Conservation (phyloP, 139 green algal genomes). For the Chloropicon primus region DNA sequence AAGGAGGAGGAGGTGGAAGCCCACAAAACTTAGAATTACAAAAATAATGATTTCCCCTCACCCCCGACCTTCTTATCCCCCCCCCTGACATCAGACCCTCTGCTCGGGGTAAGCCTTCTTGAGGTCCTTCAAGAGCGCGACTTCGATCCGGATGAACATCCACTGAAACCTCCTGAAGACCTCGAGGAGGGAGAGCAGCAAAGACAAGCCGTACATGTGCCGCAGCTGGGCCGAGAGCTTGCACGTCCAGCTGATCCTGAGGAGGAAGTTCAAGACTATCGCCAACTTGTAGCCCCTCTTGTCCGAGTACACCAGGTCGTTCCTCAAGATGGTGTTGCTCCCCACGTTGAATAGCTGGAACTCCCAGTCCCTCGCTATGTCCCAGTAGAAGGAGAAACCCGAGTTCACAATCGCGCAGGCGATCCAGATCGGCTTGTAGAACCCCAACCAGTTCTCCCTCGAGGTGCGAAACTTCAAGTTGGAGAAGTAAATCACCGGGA, state of each 20-base stretch:
- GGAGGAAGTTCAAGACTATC: conserved; percentile 57
- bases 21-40: not conserved
- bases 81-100: not conserved
- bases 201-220: conserved; percentile 3
- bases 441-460: conserved; percentile 15
- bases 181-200: conserved; percentile 15
- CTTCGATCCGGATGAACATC: conserved; percentile 76
- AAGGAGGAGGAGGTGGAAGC: no score
- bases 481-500: conserved; percentile 79
- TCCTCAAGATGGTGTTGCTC: not conserved
- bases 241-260: conserved; percentile 76
- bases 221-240: conserved; percentile 70
- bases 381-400: conserved; percentile 88
- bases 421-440: conserved; percentile 62
- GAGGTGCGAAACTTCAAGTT: conserved; percentile 57
- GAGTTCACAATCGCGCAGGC: conserved; percentile 59
- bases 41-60: not conserved
- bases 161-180: conserved; percentile 69
- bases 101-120: not conserved
- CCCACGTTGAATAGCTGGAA: conserved; percentile 13
- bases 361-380: conserved; percentile 90
- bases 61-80: not conserved
- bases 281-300: conserved; percentile 45
- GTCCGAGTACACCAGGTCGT: not conserved
- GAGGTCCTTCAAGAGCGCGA: not conserved